A percentile compares a stretch with the other conserved stretches of the same genome.
Evolutionary conservation across 169 alveolate species (phyloP).

Genomic region (Plasmodium gonderi): DNA sequence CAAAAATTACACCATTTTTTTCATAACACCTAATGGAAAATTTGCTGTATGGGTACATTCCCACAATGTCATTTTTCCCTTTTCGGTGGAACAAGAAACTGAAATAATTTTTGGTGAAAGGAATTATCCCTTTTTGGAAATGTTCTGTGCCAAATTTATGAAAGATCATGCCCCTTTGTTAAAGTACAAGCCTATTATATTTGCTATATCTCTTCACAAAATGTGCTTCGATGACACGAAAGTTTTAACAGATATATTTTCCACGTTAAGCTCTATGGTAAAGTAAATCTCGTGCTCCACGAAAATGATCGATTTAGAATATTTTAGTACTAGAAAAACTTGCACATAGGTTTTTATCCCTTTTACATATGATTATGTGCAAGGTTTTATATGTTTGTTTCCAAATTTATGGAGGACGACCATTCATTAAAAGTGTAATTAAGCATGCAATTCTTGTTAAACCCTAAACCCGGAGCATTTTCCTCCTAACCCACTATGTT

Average conservation of each 20-base stretch:
- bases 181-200: constrained; percentile 57
- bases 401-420: neutral
- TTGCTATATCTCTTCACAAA: constrained; percentile 61
- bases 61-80: constrained; percentile 40
- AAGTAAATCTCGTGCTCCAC: neutral
- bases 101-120: constrained; percentile 72
- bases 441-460: too few relatives aligned
- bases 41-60: constrained; percentile 72
- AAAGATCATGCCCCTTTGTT: constrained; percentile 54
- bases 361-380: too few relatives aligned
- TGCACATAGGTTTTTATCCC: too few relatives aligned
- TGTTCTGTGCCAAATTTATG: constrained; percentile 60
- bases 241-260: constrained; percentile 32
- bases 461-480: too few relatives aligned
- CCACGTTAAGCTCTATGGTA: constrained; percentile 22
- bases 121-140: constrained; percentile 61
- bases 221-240: constrained; percentile 57
- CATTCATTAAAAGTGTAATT: neutral
- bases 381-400: neutral
- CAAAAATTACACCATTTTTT: constrained; percentile 65
- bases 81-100: constrained; percentile 55
- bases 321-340: too few relatives aligned
- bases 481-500: too few relatives aligned
- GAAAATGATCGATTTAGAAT: too few relatives aligned
- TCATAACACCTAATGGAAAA: constrained; percentile 66